A percentile compares a stretch with the other conserved stretches of the same genome.
These are phyloP conservation scores for Entophlyctis helioformis DNA, from an alignment of 192 early-diverging fungal genomes.

Conservation along the genomic window DNA sequence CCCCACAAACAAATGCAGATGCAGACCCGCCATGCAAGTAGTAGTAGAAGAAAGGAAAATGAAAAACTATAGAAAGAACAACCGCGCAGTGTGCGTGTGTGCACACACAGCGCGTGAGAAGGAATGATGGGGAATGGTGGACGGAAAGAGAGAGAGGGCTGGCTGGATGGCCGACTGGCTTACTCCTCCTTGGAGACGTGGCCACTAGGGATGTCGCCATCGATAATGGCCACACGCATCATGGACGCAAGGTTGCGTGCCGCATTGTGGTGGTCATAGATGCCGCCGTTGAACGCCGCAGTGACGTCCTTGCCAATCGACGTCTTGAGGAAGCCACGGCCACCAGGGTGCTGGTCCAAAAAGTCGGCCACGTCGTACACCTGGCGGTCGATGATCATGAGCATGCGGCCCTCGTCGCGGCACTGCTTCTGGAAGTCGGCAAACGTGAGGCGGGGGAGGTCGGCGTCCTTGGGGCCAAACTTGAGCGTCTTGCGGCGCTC, in stretches of 20 bases:
- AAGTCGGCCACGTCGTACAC: constrained; percentile 75
- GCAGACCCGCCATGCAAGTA: too few relatives aligned
- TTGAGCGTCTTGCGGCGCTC: constrained; percentile 43
- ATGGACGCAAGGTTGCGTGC: constrained; percentile 65
- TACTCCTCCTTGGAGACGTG: constrained; percentile 17
- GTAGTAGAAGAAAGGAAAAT: too few relatives aligned
- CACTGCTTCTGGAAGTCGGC: constrained; percentile 24
- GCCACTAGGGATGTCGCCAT: constrained; percentile 14
- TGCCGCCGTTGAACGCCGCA: constrained; percentile 74
- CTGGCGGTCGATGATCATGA: constrained; percentile 73
- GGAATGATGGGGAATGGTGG: too few relatives aligned
- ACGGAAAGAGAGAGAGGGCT: too few relatives aligned
- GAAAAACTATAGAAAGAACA: too few relatives aligned
- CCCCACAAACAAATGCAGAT: too few relatives aligned
- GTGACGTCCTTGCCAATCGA: constrained; percentile 80
- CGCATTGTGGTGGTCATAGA: constrained; percentile 84
- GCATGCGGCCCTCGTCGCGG: constrained; percentile 55
- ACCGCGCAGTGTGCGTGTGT: too few relatives aligned
- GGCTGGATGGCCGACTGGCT: background rate
- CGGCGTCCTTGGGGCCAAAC: constrained; percentile 59
- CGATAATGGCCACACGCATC: constrained; percentile 20
- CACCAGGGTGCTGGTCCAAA: constrained; percentile 83
- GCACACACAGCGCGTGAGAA: too few relatives aligned
- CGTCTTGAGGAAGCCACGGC: constrained; percentile 52
- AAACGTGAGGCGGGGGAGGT: constrained; percentile 43